A percentile compares a stretch with the other conserved stretches of the same genome.
Evolutionary conservation across 768 basidiomycete genomes (phyloP).

Genomic region (Pholiota molesta): DNA sequence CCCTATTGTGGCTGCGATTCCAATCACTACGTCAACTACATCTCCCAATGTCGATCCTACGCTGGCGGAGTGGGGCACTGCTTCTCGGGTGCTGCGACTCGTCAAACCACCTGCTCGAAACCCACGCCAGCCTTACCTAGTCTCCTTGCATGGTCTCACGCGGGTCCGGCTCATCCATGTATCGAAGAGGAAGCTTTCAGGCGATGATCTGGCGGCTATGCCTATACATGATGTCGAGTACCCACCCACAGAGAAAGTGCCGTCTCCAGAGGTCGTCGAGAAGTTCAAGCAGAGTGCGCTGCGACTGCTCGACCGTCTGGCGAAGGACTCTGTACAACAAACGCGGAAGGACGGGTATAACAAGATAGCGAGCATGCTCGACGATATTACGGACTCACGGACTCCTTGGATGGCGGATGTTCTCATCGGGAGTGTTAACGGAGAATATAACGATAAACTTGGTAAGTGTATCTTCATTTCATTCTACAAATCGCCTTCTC

Average conservation of each 20-base stretch:
- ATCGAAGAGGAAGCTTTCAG: conserved; percentile 28
- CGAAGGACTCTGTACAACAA: conserved; percentile 48
- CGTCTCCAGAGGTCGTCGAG: conserved; percentile 57
- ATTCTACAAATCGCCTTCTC: neutral
- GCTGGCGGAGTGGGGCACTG: conserved; percentile 61
- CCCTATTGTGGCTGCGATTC: conserved; percentile 63
- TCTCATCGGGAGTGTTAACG: conserved; percentile 63
- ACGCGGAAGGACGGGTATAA: conserved; percentile 66
- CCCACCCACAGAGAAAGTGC: conserved; percentile 46
- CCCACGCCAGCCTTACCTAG: conserved; percentile 61
- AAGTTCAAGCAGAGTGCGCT: conserved; percentile 73
- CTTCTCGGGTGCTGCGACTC: conserved; percentile 72
- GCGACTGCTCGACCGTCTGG: conserved; percentile 67
- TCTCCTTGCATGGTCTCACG: conserved; percentile 73
- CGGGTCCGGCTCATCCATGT: conserved; percentile 57
- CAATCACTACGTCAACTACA: conserved; percentile 13
- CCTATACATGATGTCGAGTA: conserved; percentile 50
- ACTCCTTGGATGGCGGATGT: conserved; percentile 81
- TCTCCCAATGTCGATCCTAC: conserved; percentile 18
- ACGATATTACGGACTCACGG: conserved; percentile 65
- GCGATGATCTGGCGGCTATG: conserved; percentile 32
- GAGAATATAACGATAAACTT: conserved; percentile 72
- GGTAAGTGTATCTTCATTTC: conserved; percentile 43
- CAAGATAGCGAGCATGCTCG: conserved; percentile 72
- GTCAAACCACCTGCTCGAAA: conserved; percentile 61